Percentiles rank a stretch among this genome's conserved stretches.
phyloP scores from a whole-genome alignment of 257 asterid species.

The Nemophila menziesii region DNA sequence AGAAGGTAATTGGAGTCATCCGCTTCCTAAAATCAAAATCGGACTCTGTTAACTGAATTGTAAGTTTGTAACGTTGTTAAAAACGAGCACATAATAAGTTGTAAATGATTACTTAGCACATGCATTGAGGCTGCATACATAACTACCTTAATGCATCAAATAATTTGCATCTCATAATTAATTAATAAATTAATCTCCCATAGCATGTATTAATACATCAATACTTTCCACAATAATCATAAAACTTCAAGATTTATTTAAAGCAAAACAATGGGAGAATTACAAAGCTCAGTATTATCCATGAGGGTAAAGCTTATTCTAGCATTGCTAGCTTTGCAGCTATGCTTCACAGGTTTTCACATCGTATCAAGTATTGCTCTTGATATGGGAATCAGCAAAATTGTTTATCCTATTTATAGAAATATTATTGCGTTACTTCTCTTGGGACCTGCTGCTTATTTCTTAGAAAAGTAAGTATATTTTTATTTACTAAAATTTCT shows the following conservation, averaged over 20 bases:
- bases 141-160: neutral
- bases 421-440: slow-evolving; percentile 58
- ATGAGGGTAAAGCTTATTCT: slow-evolving; percentile 49
- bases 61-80: no score
- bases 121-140: neutral
- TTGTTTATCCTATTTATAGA: slow-evolving; percentile 76
- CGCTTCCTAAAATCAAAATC: no score
- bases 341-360: slow-evolving; percentile 78
- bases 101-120: neutral
- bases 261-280: slow-evolving; percentile 34
- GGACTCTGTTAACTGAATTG: no score
- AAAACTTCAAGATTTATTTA: neutral
- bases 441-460: slow-evolving; percentile 72
- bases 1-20: no score
- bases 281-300: slow-evolving; percentile 23
- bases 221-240: neutral
- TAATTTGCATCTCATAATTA: neutral
- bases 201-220: neutral
- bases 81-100: no score
- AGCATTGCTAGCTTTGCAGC: slow-evolving; percentile 60
- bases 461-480: slow-evolving; percentile 51
- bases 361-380: slow-evolving; percentile 84
- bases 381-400: slow-evolving; percentile 76
- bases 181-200: no score
- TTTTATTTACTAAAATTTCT: no score